Base-by-base conservation (phyloP, 345 rosid species). In the Microcos paniculata region DNA sequence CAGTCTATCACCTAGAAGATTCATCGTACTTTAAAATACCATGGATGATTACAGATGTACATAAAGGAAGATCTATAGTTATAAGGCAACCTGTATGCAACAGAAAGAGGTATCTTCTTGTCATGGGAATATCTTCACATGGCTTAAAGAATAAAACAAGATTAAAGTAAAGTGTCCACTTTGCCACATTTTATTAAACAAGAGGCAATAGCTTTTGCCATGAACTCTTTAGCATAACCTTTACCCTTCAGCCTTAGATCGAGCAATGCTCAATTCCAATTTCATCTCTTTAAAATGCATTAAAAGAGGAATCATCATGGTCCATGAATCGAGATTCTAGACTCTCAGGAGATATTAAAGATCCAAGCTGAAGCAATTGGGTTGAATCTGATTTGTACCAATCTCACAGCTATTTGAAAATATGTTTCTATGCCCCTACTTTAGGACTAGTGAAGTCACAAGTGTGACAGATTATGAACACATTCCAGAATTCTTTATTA, bases 81-180 rank as follows among this genome's bases (percentile, higher is more conserved):
- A 6, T n/a, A 19, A 49, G 18, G 28, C 43, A 49, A 18, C 28
- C 59, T 49, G 31, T 28, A 69, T 49, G 16, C 18, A 52, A n/a
- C 30, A 63, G 51, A 28, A 65, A n/a, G 8, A 73, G 61, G 10
- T 24, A 58, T 28, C 42, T 30, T 30, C 28, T 48, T 19, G 33
- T 28, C 33, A 28, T 18, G 1, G 18, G 67, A 52, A 76, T 24
- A 68, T 62, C 46, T 42, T 56, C 61, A 62, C 38, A 43, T 55
- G 49, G 79, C 52, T 62, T 59, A 42, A 73, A 77, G 78, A 45
- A 68, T 19, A 74, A 71, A 62, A 55, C 67, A 64, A 40, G 31
- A 45, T 21, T 3, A 15, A 65, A 21, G 21, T 70, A 26, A 53
- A 35, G 66, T 45, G 45, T 21, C 35, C 26, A 42, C 43, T 53